Evolutionary conservation across 2,329 filamentous ascomycete genomes (phyloP).

Genomic region (Diplodia scrobiculata): DNA sequence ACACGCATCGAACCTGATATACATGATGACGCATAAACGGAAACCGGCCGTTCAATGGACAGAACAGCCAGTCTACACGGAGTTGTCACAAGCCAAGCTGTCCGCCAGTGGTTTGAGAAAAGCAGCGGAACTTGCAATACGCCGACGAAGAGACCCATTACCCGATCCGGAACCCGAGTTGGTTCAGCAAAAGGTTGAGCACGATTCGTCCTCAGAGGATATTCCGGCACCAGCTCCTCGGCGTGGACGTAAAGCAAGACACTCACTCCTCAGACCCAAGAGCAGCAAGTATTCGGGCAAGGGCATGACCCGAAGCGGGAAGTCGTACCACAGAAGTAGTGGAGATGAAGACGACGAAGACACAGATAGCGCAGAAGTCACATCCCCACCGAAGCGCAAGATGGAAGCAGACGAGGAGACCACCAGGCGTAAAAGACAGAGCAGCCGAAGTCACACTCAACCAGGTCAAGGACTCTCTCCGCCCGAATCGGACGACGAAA

Average conservation of each 20-base stretch:
- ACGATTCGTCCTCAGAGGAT: conserved; percentile 31
- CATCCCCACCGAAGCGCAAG: conserved; percentile 27
- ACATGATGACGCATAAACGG: conserved; percentile 44
- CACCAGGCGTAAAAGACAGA: conserved; percentile 16
- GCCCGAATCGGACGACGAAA: conserved; percentile 22
- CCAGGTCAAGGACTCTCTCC: background rate
- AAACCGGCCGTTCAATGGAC: conserved; percentile 38
- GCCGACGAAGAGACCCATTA: conserved; percentile 38
- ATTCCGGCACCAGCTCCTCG: conserved; percentile 30
- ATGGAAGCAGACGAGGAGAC: conserved; percentile 23
- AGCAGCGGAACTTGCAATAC: conserved; percentile 39
- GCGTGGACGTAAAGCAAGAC: conserved; percentile 36
- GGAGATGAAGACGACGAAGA: conserved; percentile 26
- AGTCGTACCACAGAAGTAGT: conserved; percentile 28
- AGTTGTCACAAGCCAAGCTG: conserved; percentile 37
- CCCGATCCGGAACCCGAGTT: conserved; percentile 11
- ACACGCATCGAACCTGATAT: conserved; percentile 43
- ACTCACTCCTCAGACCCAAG: conserved; percentile 43
- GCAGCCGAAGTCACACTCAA: background rate
- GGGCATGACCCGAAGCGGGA: conserved; percentile 31
- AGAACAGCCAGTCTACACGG: conserved; percentile 41
- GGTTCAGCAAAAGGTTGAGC: background rate
- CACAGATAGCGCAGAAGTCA: conserved; percentile 26
- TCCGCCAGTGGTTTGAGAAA: conserved; percentile 39
- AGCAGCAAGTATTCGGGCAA: conserved; percentile 44